These are phyloP conservation scores for Eimeria necatrix DNA, from an alignment of 169 alveolate genomes.

Conservation along the genomic window DNA sequence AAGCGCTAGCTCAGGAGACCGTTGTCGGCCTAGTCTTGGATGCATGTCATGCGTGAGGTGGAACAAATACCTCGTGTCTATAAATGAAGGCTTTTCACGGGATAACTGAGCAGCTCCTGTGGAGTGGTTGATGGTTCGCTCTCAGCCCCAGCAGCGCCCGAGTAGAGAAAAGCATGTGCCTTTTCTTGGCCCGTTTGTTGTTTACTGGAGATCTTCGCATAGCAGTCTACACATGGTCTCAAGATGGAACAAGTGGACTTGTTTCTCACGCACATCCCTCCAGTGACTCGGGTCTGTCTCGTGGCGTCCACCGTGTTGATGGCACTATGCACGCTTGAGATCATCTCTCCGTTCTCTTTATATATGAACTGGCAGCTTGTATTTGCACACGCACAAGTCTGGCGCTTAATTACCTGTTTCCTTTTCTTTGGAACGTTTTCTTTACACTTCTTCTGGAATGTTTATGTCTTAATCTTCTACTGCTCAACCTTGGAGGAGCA, in stretches of 20 bases:
- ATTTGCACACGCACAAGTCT: constrained; percentile 84
- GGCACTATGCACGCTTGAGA: constrained; percentile 84
- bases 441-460: constrained; percentile 94
- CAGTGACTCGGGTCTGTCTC: constrained; percentile 82
- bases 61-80: background rate
- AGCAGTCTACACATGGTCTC: background rate
- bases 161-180: constrained; percentile 34
- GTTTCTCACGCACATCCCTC: constrained; percentile 81
- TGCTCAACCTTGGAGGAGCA: constrained; percentile 86
- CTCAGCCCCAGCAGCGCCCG: constrained; percentile 47
- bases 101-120: background rate
- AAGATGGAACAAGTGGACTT: constrained; percentile 79
- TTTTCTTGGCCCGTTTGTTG: constrained; percentile 10
- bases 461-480: constrained; percentile 90
- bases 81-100: background rate
- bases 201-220: background rate
- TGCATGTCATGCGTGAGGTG: constrained; percentile 6
- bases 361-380: constrained; percentile 83
- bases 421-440: constrained; percentile 95
- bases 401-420: constrained; percentile 95
- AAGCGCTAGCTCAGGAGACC: background rate
- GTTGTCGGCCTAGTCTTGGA: background rate
- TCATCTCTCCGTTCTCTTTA: constrained; percentile 83
- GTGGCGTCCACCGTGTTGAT: constrained; percentile 80
- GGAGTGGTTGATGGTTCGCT: constrained; percentile 41